phyloP scores from a whole-genome alignment of 208 protist genomes.

The Herpetomonas tarakana region DNA sequence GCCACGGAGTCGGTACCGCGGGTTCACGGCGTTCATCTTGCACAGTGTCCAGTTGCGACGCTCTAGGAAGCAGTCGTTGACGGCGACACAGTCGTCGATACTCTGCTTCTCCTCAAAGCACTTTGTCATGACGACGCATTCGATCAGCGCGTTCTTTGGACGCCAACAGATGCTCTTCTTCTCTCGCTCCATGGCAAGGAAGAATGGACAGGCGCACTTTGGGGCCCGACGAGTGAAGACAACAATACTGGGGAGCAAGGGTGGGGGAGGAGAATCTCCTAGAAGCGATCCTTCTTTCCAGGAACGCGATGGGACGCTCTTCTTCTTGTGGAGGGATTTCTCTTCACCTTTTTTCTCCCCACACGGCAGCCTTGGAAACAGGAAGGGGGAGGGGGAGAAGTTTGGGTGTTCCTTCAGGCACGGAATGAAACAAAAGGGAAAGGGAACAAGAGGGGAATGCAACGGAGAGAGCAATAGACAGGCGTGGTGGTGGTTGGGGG shows the following conservation, averaged over 20 bases:
- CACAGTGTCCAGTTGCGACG: slow-evolving; percentile 86
- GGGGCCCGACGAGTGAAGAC: background rate
- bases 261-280: too few relatives aligned
- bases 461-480: too few relatives aligned
- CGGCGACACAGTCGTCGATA: slow-evolving; percentile 76
- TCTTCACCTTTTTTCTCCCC: too few relatives aligned
- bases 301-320: too few relatives aligned
- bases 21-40: slow-evolving; percentile 89
- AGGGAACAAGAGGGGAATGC: too few relatives aligned
- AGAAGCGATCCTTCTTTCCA: too few relatives aligned
- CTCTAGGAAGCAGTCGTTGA: slow-evolving; percentile 82
- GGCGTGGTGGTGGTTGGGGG: too few relatives aligned
- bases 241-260: background rate
- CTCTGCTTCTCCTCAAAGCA: slow-evolving; percentile 82
- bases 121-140: slow-evolving; percentile 81
- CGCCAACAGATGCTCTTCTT: slow-evolving; percentile 84
- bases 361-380: too few relatives aligned
- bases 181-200: slow-evolving; percentile 63
- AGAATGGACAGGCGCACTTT: background rate
- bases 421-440: too few relatives aligned
- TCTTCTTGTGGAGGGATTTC: too few relatives aligned
- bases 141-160: slow-evolving; percentile 83
- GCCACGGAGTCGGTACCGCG: slow-evolving; percentile 76
- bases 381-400: too few relatives aligned
- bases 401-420: too few relatives aligned